Evolutionary conservation across 2,329 filamentous ascomycete genomes (phyloP).

Genomic region (Neurospora sp.): DNA sequence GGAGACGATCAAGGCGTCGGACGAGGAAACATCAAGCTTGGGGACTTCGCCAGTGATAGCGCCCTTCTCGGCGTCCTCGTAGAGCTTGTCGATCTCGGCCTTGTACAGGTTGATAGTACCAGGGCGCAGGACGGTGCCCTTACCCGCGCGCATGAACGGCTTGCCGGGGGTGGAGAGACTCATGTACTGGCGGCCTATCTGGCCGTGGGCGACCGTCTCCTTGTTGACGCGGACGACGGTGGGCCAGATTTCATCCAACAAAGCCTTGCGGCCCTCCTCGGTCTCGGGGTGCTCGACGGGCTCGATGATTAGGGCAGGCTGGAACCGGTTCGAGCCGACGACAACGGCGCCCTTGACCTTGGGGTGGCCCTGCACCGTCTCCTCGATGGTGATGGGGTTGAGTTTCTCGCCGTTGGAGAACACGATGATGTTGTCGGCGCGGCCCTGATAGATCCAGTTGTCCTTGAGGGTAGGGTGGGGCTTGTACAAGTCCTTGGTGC

Average conservation of each 20-base stretch:
- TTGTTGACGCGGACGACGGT: conserved; percentile 32
- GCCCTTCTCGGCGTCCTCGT: conserved; percentile 17
- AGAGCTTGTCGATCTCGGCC: conserved; percentile 32
- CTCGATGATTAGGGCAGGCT: conserved; percentile 38
- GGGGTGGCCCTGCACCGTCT: conserved; percentile 27
- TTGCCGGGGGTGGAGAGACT: conserved; percentile 28
- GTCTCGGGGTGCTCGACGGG: conserved; percentile 22
- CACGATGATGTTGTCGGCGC: conserved; percentile 37
- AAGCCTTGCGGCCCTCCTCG: conserved; percentile 16
- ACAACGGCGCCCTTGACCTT: conserved; percentile 32
- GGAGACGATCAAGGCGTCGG: conserved; percentile 20
- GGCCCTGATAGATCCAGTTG: conserved; percentile 26
- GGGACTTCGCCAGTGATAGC: conserved; percentile 12
- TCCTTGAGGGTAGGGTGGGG: conserved; percentile 27
- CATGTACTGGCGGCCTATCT: conserved; percentile 31
- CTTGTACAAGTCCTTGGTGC: conserved; percentile 34
- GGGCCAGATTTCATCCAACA: conserved; percentile 36
- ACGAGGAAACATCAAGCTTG: conserved; percentile 21
- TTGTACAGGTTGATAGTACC: conserved; percentile 30
- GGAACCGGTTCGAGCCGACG: conserved; percentile 34
- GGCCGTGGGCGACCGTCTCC: conserved; percentile 34
- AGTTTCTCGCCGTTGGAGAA: conserved; percentile 41
- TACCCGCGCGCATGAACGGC: conserved; percentile 34
- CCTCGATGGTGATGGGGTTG: conserved; percentile 36
- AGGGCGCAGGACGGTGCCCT: conserved; percentile 35